These are phyloP conservation scores for Solanum virginianum DNA, from an alignment of 257 asterid genomes.

Conservation along the genomic window DNA sequence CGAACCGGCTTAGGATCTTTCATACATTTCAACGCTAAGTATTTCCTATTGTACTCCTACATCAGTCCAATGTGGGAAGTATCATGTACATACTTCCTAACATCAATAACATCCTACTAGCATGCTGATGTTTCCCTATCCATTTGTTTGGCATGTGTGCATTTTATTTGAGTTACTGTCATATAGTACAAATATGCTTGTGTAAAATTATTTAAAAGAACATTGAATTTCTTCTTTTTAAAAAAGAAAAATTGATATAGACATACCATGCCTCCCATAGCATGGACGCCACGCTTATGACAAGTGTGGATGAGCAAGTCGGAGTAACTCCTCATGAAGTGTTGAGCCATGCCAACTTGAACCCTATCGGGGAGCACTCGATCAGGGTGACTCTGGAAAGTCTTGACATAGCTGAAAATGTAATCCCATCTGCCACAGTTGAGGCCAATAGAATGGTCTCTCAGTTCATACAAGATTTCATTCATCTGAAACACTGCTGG, in stretches of 20 bases:
- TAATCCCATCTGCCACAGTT: slow-evolving; percentile 98
- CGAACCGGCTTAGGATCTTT: neutral
- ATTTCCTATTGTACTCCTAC: neutral
- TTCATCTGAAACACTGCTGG: slow-evolving; percentile 97
- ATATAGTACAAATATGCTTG: neutral
- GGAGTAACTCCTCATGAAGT: slow-evolving; percentile 87
- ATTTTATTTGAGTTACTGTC: neutral
- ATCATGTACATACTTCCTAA: neutral
- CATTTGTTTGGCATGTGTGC: neutral
- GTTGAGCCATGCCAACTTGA: slow-evolving; percentile 86
- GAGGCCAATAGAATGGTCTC: slow-evolving; percentile 76
- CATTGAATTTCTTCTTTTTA: neutral
- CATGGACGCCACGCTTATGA: slow-evolving; percentile 86
- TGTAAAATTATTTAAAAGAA: neutral
- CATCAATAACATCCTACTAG: neutral
- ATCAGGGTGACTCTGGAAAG: slow-evolving; percentile 79
- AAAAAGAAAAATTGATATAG: neutral
- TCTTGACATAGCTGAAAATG: slow-evolving; percentile 93
- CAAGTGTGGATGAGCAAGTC: slow-evolving; percentile 82
- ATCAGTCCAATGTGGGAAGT: neutral
- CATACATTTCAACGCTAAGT: neutral
- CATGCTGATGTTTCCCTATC: neutral
- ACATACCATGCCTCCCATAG: slow-evolving; percentile 95
- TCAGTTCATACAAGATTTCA: slow-evolving; percentile 67
- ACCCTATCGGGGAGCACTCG: slow-evolving; percentile 81